Percentiles rank a stretch among this genome's conserved stretches.
Evolutionary conservation across 208 protist genomes (phyloP).

Genomic region (Acanthamoeba castellanii): DNA sequence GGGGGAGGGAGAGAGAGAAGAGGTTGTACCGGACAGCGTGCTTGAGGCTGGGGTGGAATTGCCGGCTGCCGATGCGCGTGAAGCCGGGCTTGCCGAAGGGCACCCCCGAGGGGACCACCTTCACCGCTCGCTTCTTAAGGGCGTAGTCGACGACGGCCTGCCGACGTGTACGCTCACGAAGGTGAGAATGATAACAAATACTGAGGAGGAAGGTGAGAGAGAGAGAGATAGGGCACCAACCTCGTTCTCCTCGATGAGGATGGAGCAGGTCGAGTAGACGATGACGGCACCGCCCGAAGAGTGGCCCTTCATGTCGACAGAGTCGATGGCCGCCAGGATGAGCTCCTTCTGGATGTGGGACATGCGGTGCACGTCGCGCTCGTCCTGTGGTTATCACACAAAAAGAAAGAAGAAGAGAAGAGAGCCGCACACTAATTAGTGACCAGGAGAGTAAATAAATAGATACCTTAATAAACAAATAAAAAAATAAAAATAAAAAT

Average conservation of each 20-base stretch:
- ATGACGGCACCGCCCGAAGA: slow-evolving; percentile 92
- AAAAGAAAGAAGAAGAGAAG: not conserved
- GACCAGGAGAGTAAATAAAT: not conserved
- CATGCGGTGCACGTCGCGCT: not conserved
- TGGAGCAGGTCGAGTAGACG: slow-evolving; percentile 96
- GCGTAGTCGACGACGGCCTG: slow-evolving; percentile 98
- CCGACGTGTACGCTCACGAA: too few relatives aligned
- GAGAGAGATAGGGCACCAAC: not conserved
- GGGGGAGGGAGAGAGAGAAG: not conserved
- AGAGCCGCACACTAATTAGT: too few relatives aligned
- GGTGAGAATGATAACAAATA: not conserved
- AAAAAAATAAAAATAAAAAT: not conserved
- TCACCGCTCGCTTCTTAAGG: slow-evolving; percentile 93
- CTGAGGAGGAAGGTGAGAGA: not conserved
- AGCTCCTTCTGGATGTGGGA: slow-evolving; percentile 81
- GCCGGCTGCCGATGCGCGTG: slow-evolving; percentile 75
- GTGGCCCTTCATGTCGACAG: slow-evolving; percentile 37
- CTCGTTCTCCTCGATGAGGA: slow-evolving; percentile 77
- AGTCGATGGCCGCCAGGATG: slow-evolving; percentile 89
- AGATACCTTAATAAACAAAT: not conserved
- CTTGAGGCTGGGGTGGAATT: slow-evolving; percentile 86
- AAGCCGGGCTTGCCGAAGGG: slow-evolving; percentile 84
- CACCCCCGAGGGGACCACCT: slow-evolving; percentile 94
- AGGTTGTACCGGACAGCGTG: slow-evolving; percentile 83
- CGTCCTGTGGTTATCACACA: not conserved